Percentiles rank a stretch among this genome's conserved stretches.
Conservation (phyloP, 106 monocot species). For the Posidonia australis region DNA sequence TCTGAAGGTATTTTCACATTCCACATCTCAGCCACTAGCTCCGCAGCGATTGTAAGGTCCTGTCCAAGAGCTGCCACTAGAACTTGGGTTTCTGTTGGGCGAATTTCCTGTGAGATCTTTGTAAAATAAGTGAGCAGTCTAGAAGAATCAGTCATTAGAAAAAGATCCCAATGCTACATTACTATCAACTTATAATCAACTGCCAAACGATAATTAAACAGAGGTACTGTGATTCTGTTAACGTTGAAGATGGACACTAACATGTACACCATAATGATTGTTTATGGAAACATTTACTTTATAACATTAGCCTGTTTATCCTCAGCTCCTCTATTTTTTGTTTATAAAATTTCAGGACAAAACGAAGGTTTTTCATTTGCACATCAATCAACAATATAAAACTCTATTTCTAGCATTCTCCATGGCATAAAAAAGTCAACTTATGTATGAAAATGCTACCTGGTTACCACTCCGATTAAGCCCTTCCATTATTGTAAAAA, state of each 20-base stretch:
- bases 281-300: too few relatives aligned
- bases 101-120: constrained; percentile 34
- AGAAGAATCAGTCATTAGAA: neutral
- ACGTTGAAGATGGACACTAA: too few relatives aligned
- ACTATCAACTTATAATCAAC: too few relatives aligned
- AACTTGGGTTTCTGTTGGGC: constrained; percentile 86
- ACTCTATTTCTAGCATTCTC: too few relatives aligned
- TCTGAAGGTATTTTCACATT: constrained; percentile 66
- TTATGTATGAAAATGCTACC: constrained; percentile 25
- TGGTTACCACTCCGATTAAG: constrained; percentile 44
- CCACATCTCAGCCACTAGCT: constrained; percentile 74
- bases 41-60: constrained; percentile 56
- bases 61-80: constrained; percentile 75
- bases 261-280: too few relatives aligned
- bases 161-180: neutral
- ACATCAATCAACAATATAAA: neutral
- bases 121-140: too few relatives aligned
- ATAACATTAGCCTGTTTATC: too few relatives aligned
- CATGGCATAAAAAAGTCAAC: neutral
- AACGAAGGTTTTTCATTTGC: too few relatives aligned
- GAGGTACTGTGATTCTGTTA: too few relatives aligned
- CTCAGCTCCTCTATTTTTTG: too few relatives aligned
- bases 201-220: too few relatives aligned
- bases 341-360: too few relatives aligned
- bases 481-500: constrained; percentile 88